These are phyloP conservation scores for Sungouiella blattae DNA, from an alignment of 805 yeast genomes.

Conservation along the genomic window DNA sequence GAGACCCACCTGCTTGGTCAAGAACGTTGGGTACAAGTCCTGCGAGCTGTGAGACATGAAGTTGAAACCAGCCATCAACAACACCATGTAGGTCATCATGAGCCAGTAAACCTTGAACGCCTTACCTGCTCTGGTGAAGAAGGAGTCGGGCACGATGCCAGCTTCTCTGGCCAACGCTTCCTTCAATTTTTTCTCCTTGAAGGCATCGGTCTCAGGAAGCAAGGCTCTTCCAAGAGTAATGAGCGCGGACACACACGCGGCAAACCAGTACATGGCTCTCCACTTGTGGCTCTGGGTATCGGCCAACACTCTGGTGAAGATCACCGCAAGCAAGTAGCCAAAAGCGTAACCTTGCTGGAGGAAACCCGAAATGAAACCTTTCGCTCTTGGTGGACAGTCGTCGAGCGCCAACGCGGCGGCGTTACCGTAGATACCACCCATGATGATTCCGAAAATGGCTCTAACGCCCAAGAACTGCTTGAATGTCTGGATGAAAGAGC, in stretches of 20 bases:
- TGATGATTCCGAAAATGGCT: conserved; percentile 9
- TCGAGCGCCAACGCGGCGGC: conserved; percentile 9
- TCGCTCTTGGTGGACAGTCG: conserved; percentile 11
- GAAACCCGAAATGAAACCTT: conserved; percentile 10
- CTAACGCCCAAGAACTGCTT: conserved; percentile 9
- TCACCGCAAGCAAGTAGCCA: conserved; percentile 10
- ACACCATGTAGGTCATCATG: conserved; percentile 27
- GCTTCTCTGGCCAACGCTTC: conserved; percentile 2
- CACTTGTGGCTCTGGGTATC: conserved; percentile 10
- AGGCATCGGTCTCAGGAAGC: conserved; percentile 9
- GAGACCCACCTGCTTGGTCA: conserved; percentile 49
- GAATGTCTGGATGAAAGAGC: conserved; percentile 7
- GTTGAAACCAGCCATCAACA: conserved; percentile 64
- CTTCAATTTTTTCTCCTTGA: conserved; percentile 5
- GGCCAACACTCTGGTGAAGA: conserved; percentile 10
- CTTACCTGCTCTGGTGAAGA: conserved; percentile 5
- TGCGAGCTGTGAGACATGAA: conserved; percentile 74
- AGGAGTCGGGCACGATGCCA: conserved; percentile 7
- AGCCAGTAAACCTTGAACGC: conserved; percentile 27
- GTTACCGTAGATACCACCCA: conserved; percentile 14
- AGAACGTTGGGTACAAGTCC: conserved; percentile 66
- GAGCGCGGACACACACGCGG: conserved; percentile 3
- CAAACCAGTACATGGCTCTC: conserved; percentile 12
- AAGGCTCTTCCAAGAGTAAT: conserved; percentile 5
- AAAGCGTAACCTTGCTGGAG: conserved; percentile 11